Evolutionary conservation across 345 rosid species (phyloP), one percentile per base, ranked within the genome.

Genomic region (Orychophragmus violaceus): DNA sequence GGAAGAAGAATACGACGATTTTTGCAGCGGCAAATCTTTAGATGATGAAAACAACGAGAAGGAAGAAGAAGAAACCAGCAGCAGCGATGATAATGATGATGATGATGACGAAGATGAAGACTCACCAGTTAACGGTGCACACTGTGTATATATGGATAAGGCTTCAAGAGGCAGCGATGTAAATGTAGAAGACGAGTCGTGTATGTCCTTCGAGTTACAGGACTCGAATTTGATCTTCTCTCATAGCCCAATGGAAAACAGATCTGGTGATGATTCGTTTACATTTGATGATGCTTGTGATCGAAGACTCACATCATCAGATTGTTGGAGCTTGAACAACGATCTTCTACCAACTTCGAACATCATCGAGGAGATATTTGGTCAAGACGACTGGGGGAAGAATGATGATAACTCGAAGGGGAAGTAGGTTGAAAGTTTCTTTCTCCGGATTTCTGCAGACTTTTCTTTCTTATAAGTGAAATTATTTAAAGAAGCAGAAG

Each of bases 291-390:
- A 25, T 25, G 33, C 32, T 14, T 51, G 56, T 51, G 56, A 80
- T 66, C 64, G 67, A 13, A 82, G 77, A 77, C 55, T 70, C 1
- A 17, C 5, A 52, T 70, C 71, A 67, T 71, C 71, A 63, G 84
- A 11, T 66, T 59, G 29, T 75, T 67, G 59, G 85, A 58, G 14
- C 59, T 65, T 65, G 71, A 72, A 80, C 44, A 77, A 79, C 6
- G 88, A 84, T 70, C 76, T 88, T 53, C 75, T 83, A 52, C 87
- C 89, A 12, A 86, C 88, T 19, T 79, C 82, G 53, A 85, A 82
- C 75, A 83, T 86, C 52, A 83, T 86, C n/a, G 85, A 89, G 66
- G 96, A 84, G 77, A 80, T 84, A 59, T 84, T 88, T 64, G 87
- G 91, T 42, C 49, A 14, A 42, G 76, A 63, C 2, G 62, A 44